Percentiles rank a stretch among this genome's conserved stretches.
Evolutionary conservation across 2,329 filamentous ascomycete species (phyloP).

Genomic region (Grosmannia huntii): DNA sequence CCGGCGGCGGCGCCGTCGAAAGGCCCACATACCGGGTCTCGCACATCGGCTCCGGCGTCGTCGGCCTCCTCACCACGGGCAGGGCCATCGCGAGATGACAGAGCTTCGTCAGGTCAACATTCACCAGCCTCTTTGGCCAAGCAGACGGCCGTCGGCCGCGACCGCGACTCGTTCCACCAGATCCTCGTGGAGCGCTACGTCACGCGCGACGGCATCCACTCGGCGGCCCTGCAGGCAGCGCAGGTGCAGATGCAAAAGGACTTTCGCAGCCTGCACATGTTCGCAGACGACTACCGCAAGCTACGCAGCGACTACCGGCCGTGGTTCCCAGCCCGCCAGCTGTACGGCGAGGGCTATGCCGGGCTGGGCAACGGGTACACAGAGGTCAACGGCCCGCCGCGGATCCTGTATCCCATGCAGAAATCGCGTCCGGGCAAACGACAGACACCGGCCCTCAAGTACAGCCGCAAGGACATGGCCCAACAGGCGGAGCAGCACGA

Average conservation of each 20-base stretch:
- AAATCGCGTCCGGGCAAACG: constrained; percentile 67
- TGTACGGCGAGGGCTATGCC: constrained; percentile 66
- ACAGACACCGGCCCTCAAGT: constrained; percentile 58
- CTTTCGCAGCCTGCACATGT: constrained; percentile 35
- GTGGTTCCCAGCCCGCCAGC: constrained; percentile 41
- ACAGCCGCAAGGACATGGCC: constrained; percentile 66
- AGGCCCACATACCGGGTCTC: too few relatives aligned
- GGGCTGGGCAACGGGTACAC: constrained; percentile 84
- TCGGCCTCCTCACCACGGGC: too few relatives aligned
- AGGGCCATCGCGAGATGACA: too few relatives aligned
- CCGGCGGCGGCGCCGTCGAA: too few relatives aligned
- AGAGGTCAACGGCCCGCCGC: constrained; percentile 52
- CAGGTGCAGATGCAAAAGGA: constrained; percentile 39
- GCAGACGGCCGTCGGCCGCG: constrained; percentile 14
- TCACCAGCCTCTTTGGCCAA: not conserved
- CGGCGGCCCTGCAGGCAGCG: constrained; percentile 38
- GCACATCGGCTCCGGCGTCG: too few relatives aligned
- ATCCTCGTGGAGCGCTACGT: constrained; percentile 42
- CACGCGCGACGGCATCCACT: constrained; percentile 40
- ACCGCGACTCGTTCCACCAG: constrained; percentile 42
- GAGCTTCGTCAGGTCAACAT: too few relatives aligned
- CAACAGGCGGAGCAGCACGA: constrained; percentile 84
- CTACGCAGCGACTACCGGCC: constrained; percentile 42
- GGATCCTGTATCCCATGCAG: constrained; percentile 67
- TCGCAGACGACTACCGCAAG: constrained; percentile 56